Conservation (phyloP, 129 eudicot species). For the Apium graveolens region DNA sequence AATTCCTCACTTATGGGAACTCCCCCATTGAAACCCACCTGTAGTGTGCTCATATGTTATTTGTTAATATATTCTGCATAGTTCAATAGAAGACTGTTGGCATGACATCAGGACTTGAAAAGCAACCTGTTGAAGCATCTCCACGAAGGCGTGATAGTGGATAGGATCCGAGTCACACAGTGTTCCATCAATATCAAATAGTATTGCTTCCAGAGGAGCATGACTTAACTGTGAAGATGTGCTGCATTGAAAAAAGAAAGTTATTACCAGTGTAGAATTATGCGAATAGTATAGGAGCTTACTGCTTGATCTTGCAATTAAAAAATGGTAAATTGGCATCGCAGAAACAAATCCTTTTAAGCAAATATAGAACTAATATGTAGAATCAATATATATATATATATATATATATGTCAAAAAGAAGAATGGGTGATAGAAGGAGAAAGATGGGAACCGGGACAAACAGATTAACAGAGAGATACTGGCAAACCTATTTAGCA, state of each 20-base stretch:
- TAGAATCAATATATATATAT: not conserved
- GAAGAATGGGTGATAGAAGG: not conserved
- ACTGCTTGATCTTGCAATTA: not conserved
- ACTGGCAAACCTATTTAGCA: not conserved
- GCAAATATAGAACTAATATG: not conserved
- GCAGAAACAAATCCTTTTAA: not conserved
- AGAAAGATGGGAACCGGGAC: not conserved
- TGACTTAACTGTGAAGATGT: slow-evolving; percentile 34
- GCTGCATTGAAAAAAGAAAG: slow-evolving; percentile 24
- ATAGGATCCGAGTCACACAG: slow-evolving; percentile 88
- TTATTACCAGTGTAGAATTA: not conserved
- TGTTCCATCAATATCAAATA: slow-evolving; percentile 91
- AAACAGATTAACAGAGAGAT: not conserved
- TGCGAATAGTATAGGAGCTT: not conserved
- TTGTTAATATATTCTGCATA: not conserved
- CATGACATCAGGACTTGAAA: not conserved
- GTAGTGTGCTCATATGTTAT: not conserved
- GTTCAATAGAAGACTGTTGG: not conserved
- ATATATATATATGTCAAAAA: not conserved
- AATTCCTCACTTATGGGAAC: slow-evolving; percentile 82
- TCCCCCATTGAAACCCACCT: slow-evolving; percentile 83
- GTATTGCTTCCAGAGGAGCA: slow-evolving; percentile 82
- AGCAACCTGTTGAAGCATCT: slow-evolving; percentile 85
- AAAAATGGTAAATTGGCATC: not conserved
- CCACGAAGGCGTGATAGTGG: slow-evolving; percentile 71